phyloP scores from a whole-genome alignment of 2,329 filamentous ascomycete genomes.

The Fusarium udum region DNA sequence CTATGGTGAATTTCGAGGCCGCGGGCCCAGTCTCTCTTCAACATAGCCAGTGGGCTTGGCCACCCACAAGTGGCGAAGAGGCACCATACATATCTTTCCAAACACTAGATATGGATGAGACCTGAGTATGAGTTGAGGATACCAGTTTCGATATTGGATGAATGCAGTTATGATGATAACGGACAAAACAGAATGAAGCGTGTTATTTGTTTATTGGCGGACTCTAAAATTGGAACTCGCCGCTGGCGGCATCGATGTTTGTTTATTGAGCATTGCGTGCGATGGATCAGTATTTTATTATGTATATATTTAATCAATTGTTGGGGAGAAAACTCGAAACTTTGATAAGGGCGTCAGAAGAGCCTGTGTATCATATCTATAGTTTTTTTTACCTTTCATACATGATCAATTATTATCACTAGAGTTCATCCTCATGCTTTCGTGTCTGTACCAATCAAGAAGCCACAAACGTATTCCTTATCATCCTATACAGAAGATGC shows the following conservation, averaged over 20 bases:
- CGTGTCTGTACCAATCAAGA: not conserved
- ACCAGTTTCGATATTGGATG: not conserved
- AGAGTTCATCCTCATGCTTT: not conserved
- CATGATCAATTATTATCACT: not conserved
- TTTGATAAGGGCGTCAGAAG: not conserved
- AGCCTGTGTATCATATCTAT: not conserved
- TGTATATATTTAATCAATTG: not conserved
- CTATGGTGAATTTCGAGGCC: conserved; percentile 46
- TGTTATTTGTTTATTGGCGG: not conserved
- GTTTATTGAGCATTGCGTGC: not conserved
- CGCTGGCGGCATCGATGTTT: not conserved
- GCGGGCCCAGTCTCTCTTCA: conserved; percentile 35
- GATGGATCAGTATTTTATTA: not conserved
- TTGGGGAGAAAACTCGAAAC: not conserved
- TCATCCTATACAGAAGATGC: not conserved
- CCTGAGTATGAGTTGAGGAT: not conserved
- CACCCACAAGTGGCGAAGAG: conserved; percentile 34
- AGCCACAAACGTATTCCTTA: not conserved
- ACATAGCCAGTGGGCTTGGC: conserved; percentile 44
- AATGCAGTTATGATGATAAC: not conserved
- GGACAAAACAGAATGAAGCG: not conserved
- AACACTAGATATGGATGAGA: conserved; percentile 33
- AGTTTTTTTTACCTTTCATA: not conserved
- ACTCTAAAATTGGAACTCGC: not conserved
- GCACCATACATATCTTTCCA: conserved; percentile 28